A percentile compares a stretch with the other conserved stretches of the same genome.
Evolutionary conservation across 2,329 filamentous ascomycete genomes (phyloP).

Genomic region (Curvularia eragrostidis): DNA sequence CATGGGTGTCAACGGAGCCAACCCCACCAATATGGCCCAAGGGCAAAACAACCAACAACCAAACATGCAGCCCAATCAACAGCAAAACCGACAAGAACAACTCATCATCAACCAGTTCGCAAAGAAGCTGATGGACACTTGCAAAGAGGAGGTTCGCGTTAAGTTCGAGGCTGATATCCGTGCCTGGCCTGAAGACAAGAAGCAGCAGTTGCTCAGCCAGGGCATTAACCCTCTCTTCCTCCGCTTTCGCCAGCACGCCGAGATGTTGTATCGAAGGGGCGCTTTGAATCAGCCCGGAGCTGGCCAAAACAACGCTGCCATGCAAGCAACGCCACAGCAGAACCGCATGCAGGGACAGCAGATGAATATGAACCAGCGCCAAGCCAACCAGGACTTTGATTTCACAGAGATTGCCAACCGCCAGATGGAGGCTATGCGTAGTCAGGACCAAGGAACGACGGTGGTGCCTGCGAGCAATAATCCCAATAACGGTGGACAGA

Average conservation of each 20-base stretch:
- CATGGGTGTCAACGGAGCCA: slow-evolving; percentile 43
- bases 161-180: slow-evolving; percentile 51
- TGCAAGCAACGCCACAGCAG: slow-evolving; percentile 43
- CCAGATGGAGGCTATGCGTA: slow-evolving; percentile 67
- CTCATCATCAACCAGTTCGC: slow-evolving; percentile 54
- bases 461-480: slow-evolving; percentile 70
- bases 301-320: slow-evolving; percentile 38
- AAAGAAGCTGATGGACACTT: slow-evolving; percentile 55
- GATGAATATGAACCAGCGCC: slow-evolving; percentile 38
- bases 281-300: slow-evolving; percentile 25
- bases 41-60: slow-evolving; percentile 41
- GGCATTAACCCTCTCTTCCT: slow-evolving; percentile 59
- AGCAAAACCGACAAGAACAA: slow-evolving; percentile 31
- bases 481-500: slow-evolving; percentile 49
- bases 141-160: slow-evolving; percentile 58
- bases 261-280: slow-evolving; percentile 39
- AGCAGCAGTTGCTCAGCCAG: slow-evolving; percentile 53
- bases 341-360: slow-evolving; percentile 40
- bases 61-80: slow-evolving; percentile 39
- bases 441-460: slow-evolving; percentile 65
- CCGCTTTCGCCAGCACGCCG: slow-evolving; percentile 59
- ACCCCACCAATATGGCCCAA: slow-evolving; percentile 26
- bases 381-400: slow-evolving; percentile 49
- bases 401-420: slow-evolving; percentile 66
- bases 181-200: slow-evolving; percentile 56